Evolutionary conservation across 306 rosid genomes (phyloP).

Genomic region (Prunus armeniaca): DNA sequence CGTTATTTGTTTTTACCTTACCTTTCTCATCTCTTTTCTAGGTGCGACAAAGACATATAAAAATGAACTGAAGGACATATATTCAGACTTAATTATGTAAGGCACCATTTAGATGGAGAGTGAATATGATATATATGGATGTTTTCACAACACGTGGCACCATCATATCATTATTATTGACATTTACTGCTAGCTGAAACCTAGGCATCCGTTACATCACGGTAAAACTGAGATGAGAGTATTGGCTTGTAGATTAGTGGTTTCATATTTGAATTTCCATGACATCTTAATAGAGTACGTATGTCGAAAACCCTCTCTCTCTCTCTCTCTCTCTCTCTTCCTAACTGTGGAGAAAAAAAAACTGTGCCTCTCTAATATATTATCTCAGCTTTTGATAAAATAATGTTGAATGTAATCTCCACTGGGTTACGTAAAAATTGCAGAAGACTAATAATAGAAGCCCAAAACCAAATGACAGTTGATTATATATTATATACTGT

Average conservation of each 20-base stretch:
- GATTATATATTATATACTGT: not conserved
- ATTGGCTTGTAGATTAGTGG: fast-evolving
- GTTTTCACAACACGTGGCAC: not conserved
- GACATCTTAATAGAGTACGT: no score
- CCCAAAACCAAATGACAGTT: not conserved
- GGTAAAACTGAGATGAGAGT: not conserved
- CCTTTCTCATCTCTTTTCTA: not conserved
- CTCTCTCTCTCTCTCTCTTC: no score
- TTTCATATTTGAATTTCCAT: fast-evolving
- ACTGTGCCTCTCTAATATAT: no score
- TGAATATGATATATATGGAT: not conserved
- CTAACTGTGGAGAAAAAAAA: no score
- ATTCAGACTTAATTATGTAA: not conserved
- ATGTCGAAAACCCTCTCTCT: no score
- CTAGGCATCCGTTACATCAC: not conserved
- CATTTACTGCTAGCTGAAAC: not conserved
- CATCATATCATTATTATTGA: not conserved
- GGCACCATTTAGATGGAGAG: not conserved
- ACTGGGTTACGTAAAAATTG: no score
- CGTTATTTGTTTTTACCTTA: not conserved
- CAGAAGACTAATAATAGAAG: not conserved
- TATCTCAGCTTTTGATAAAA: no score
- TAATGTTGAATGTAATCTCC: no score
- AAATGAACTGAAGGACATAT: not conserved
- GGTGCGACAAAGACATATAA: not conserved